phyloP scores from a whole-genome alignment of 306 rosid genomes.

The Astragalus membranaceus region DNA sequence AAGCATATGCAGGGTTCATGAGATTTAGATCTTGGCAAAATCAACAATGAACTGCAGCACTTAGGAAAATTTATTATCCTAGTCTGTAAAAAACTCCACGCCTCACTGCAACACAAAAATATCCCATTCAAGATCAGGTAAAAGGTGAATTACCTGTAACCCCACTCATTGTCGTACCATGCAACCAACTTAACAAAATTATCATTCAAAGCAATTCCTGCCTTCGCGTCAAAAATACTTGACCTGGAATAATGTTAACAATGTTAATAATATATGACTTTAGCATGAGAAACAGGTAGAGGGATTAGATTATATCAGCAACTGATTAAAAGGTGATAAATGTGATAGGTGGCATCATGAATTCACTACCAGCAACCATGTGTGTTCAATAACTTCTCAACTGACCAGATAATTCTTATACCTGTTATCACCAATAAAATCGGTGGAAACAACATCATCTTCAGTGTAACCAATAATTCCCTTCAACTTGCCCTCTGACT shows the following conservation, averaged over 20 bases:
- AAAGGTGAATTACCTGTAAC: conserved; percentile 50
- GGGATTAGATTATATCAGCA: neutral
- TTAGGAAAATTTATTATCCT: too few relatives aligned
- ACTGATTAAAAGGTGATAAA: too few relatives aligned
- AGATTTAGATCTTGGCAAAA: neutral
- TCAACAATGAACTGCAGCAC: neutral
- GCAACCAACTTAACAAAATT: conserved; percentile 46
- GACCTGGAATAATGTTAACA: conserved; percentile 39
- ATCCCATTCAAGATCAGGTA: neutral
- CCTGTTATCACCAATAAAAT: conserved; percentile 64
- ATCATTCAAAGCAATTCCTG: conserved; percentile 59
- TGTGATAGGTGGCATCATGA: neutral
- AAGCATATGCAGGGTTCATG: neutral
- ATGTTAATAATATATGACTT: neutral
- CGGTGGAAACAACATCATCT: conserved; percentile 63
- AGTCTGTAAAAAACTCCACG: neutral
- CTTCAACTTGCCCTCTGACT: conserved; percentile 61
- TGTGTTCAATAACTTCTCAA: neutral
- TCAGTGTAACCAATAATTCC: conserved; percentile 71
- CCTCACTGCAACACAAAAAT: neutral
- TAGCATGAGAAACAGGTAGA: neutral
- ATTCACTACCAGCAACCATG: neutral
- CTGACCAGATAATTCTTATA: neutral
- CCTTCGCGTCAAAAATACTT: conserved; percentile 67
- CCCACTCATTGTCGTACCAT: conserved; percentile 77